Conservation (phyloP, 2,329 filamentous ascomycete species). For the Alternaria arbusti region DNA sequence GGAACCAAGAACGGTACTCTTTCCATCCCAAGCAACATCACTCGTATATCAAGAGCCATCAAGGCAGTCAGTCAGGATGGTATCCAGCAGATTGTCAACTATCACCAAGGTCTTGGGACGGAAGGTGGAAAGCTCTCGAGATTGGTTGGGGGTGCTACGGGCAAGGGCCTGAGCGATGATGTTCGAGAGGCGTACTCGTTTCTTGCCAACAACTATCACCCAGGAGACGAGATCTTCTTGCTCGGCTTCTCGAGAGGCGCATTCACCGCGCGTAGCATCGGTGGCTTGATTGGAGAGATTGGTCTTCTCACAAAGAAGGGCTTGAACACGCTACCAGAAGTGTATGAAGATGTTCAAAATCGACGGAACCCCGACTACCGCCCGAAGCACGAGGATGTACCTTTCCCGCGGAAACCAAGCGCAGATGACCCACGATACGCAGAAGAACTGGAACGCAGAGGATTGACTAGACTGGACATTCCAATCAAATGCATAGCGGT, state of each 20-base stretch:
- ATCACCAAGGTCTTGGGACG: slow-evolving; percentile 57
- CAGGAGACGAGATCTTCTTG: slow-evolving; percentile 57
- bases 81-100: slow-evolving; percentile 59
- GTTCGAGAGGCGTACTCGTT: slow-evolving; percentile 59
- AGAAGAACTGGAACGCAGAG: slow-evolving; percentile 49
- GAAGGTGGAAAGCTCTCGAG: slow-evolving; percentile 52
- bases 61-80: slow-evolving; percentile 56
- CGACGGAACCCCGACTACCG: slow-evolving; percentile 52
- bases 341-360: slow-evolving; percentile 55
- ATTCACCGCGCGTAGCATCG: slow-evolving; percentile 54
- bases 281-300: slow-evolving; percentile 52
- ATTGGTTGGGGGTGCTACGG: slow-evolving; percentile 50
- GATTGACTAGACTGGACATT: slow-evolving; percentile 43
- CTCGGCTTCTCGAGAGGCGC: slow-evolving; percentile 57
- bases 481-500: slow-evolving; percentile 55
- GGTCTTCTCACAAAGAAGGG: slow-evolving; percentile 58
- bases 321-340: slow-evolving; percentile 54
- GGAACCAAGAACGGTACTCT: slow-evolving; percentile 53
- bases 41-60: slow-evolving; percentile 57
- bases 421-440: slow-evolving; percentile 52
- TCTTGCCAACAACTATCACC: slow-evolving; percentile 60
- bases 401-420: slow-evolving; percentile 56
- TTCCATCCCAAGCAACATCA: slow-evolving; percentile 57
- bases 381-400: slow-evolving; percentile 54
- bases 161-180: slow-evolving; percentile 56